Evolutionary conservation across 2,329 filamentous ascomycete species (phyloP).

Genomic region (Davidsoniella neocaledoniae): DNA sequence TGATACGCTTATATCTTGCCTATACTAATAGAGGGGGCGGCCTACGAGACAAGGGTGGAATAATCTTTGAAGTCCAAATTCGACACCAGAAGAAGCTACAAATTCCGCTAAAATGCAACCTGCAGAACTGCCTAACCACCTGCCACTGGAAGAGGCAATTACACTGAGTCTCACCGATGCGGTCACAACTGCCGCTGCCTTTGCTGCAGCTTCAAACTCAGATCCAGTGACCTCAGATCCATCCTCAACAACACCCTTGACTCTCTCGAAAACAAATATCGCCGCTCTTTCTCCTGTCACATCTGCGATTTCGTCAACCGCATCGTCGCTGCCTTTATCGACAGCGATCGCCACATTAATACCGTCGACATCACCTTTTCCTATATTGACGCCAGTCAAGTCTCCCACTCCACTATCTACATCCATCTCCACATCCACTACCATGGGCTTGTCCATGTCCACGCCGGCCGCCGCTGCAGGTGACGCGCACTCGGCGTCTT

Average conservation of each 20-base stretch:
- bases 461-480: slow-evolving; percentile 16
- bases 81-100: not conserved
- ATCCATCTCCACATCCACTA: slow-evolving; percentile 3
- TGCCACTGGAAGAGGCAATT: slow-evolving; percentile 3
- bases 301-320: not conserved
- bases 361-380: slow-evolving; percentile 9
- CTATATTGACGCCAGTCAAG: not conserved
- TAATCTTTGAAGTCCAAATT: too few species aligned
- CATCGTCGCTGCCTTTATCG: not conserved
- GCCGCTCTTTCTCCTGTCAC: not conserved
- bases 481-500: slow-evolving; percentile 5
- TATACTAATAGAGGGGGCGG: too few species aligned
- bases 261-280: not conserved
- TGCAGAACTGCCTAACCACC: not conserved
- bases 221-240: not conserved
- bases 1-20: too few species aligned
- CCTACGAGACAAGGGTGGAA: too few species aligned
- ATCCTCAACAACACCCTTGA: not conserved
- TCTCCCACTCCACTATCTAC: not conserved
- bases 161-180: slow-evolving; percentile 5
- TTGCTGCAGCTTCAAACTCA: slow-evolving; percentile 1
- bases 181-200: not conserved
- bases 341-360: not conserved
- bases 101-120: slow-evolving; percentile 8
- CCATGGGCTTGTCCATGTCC: slow-evolving; percentile 18